Evolutionary conservation across 257 asterid species (phyloP), one percentile per base, ranked within the genome.

Genomic region (Jacaranda copaia): DNA sequence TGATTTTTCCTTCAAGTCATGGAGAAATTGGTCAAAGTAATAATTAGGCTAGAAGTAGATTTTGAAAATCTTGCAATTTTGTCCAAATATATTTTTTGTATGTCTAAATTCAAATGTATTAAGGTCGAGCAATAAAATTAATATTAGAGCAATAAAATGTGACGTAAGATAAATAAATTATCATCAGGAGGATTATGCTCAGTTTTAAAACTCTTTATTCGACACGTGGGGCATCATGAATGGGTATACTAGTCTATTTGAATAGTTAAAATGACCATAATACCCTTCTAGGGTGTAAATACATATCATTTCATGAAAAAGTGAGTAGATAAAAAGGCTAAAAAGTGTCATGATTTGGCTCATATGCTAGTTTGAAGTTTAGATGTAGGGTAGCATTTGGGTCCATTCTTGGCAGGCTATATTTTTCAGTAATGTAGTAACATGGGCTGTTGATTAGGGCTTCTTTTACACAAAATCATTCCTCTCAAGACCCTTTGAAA

Each of bases 341-440:
- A 60, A 7, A 57, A 56, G 58, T 64, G 77, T 20, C 36, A 83
- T 86, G 73, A 83, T 83, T 75, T 72, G 83, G 65, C 19, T 70
- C 73, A 77, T 77, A 80, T 62, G 81, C 56, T 73, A 43, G 10
- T 53, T 51, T 57, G 63, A 57, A 57, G 63, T 57, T 18, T 75
- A 19, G 61, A 77, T 42, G 7, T 9, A 75, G 79, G 32, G 70
- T 76, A 45, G 79, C 74, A 77, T 12, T 61, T 62, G 85, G 90
- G 91, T 68, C 91, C 90, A 81, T 1, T 16, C 4, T 68, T 68
- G 85, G 72, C 81, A 76, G 83, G 42, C 79, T n/a, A 80, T 73
- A 56, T 72, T 84, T 84, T 58, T 91, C 87, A 25, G 32, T 81
- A 90, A 81, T 92, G 87, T 81, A 75, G 86, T 86, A 86, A 85